These are phyloP conservation scores for Solanum chmielewskii DNA, from an alignment of 257 asterid species.

Conservation along the genomic window DNA sequence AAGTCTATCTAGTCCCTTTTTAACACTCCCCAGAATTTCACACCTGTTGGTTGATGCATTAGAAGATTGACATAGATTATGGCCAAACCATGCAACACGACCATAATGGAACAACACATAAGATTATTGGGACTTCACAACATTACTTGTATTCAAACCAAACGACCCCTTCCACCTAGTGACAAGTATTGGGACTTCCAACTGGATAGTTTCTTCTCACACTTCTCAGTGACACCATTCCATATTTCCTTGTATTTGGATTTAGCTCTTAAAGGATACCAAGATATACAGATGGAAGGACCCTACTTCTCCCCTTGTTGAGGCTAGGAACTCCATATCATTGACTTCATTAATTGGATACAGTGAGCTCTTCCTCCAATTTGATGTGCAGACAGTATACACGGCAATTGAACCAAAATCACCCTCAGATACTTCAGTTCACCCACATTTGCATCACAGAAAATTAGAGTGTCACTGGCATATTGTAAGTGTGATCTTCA, in stretches of 20 bases:
- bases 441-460: not conserved
- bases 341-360: not conserved
- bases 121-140: not conserved
- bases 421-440: not conserved
- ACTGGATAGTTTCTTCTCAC: not conserved
- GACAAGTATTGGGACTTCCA: not conserved
- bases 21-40: not conserved
- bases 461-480: not conserved
- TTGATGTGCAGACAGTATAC: not conserved
- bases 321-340: not conserved
- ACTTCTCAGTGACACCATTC: not conserved
- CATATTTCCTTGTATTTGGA: not conserved
- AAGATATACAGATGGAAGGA: not conserved
- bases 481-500: no score
- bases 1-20: not conserved
- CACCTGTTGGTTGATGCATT: not conserved
- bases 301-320: not conserved
- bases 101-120: not conserved
- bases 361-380: not conserved
- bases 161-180: not conserved
- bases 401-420: not conserved
- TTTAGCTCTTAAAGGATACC: not conserved
- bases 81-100: not conserved
- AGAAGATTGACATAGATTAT: not conserved
- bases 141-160: not conserved